Evolutionary conservation across 2,329 filamentous ascomycete species (phyloP).

Genomic region (Ascosphaera apis): DNA sequence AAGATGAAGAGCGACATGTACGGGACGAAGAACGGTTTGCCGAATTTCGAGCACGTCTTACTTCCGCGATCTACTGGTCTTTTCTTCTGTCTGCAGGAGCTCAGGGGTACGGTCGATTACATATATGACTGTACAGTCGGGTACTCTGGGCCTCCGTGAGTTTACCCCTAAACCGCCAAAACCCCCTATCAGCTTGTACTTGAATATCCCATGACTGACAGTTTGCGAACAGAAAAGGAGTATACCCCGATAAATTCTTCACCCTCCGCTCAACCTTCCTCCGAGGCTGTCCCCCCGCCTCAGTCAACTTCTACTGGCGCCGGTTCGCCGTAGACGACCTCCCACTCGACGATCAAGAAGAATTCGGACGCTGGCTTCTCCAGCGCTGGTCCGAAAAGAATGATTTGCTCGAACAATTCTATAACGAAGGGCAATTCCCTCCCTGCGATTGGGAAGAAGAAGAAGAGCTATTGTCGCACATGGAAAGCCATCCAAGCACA

Average conservation of each 20-base stretch:
- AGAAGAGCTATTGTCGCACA: conserved; percentile 25
- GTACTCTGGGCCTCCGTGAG: conserved; percentile 82
- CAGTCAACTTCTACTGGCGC: conserved; percentile 92
- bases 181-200: no score
- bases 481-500: conserved; percentile 13
- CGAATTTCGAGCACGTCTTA: conserved; percentile 35
- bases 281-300: conserved; percentile 71
- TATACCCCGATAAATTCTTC: conserved; percentile 80
- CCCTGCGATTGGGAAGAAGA: conserved; percentile 32
- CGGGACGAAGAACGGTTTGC: conserved; percentile 32
- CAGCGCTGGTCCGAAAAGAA: conserved; percentile 88
- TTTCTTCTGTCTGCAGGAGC: conserved; percentile 36
- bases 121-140: conserved; percentile 68
- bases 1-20: conserved; percentile 32
- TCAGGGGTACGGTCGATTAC: conserved; percentile 36
- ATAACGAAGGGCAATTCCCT: conserved; percentile 58
- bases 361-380: conserved; percentile 67
- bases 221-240: conserved; percentile 33
- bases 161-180: no score
- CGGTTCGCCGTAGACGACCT: conserved; percentile 63
- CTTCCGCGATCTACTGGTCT: conserved; percentile 37
- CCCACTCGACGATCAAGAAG: conserved; percentile 47
- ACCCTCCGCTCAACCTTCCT: conserved; percentile 72
- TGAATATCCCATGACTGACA: conserved; percentile 1
- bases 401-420: conserved; percentile 60